Evolutionary conservation across 805 yeast genomes (phyloP).

Genomic region (Candida vaughaniae): DNA sequence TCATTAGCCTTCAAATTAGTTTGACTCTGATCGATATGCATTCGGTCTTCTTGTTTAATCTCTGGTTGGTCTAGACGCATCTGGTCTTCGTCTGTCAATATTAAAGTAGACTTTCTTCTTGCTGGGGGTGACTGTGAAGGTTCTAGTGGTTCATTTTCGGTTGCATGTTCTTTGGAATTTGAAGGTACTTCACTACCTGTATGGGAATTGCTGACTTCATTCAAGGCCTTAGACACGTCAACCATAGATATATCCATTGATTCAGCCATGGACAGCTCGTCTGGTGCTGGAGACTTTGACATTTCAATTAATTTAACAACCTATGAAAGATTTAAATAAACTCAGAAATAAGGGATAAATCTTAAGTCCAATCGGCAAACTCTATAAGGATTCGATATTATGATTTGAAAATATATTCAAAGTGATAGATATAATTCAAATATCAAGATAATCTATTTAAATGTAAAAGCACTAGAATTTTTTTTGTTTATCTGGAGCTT

Average conservation of each 20-base stretch:
- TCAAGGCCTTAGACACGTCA: constrained; percentile 37
- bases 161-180: constrained; percentile 3
- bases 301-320: too few relatives aligned
- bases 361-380: too few relatives aligned
- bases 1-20: constrained; percentile 2
- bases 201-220: constrained; percentile 5
- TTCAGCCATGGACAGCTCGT: constrained; percentile 3
- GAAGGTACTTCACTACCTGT: constrained; percentile 5
- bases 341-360: too few relatives aligned
- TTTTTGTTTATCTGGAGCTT: neutral
- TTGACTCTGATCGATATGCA: constrained; percentile 21
- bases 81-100: constrained; percentile 67
- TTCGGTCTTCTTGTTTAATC: constrained; percentile 12
- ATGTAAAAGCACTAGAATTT: too few relatives aligned
- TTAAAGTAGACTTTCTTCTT: constrained; percentile 68
- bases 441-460: too few relatives aligned
- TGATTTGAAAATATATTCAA: too few relatives aligned
- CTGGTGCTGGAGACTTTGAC: constrained; percentile 1
- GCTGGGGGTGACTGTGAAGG: constrained; percentile 19
- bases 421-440: too few relatives aligned
- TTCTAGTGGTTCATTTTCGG: constrained; percentile 1
- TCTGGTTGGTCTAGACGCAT: constrained; percentile 36
- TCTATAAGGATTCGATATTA: too few relatives aligned
- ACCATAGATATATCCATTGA: constrained; percentile 41
- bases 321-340: too few relatives aligned